Conservation (phyloP, 73 alveolate species). For the Breviolum minutum region DNA sequence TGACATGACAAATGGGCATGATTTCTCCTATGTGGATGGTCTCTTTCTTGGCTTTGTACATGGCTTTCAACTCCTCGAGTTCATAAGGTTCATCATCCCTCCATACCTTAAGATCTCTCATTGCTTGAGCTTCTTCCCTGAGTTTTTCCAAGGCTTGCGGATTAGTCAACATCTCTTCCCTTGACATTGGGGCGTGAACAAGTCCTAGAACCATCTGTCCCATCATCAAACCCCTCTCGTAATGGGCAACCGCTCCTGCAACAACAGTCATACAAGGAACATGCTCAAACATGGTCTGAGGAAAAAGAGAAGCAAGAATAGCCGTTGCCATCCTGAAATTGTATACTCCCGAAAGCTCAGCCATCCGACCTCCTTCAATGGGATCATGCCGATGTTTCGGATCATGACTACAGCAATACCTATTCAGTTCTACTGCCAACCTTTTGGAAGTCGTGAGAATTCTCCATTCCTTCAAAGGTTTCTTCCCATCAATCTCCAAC, state of each 20-base stretch:
- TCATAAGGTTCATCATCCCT: not conserved
- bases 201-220: not conserved
- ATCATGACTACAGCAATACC: not conserved
- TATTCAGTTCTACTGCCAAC: not conserved
- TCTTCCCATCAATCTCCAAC: not conserved
- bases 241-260: not conserved
- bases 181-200: not conserved
- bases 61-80: not conserved
- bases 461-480: not conserved
- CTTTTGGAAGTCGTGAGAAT: not conserved
- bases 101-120: not conserved
- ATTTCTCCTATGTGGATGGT: not conserved
- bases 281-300: not conserved
- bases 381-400: not conserved
- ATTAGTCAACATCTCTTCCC: not conserved
- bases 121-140: not conserved
- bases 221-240: no score
- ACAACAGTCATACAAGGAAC: not conserved
- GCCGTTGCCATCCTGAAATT: not conserved
- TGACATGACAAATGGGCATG: not conserved
- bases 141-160: not conserved
- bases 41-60: no score
- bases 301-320: not conserved
- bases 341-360: not conserved
- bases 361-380: not conserved